Base-by-base conservation (phyloP, 1,284 basidiomycete species). In the Anthracocystis setariae region DNA sequence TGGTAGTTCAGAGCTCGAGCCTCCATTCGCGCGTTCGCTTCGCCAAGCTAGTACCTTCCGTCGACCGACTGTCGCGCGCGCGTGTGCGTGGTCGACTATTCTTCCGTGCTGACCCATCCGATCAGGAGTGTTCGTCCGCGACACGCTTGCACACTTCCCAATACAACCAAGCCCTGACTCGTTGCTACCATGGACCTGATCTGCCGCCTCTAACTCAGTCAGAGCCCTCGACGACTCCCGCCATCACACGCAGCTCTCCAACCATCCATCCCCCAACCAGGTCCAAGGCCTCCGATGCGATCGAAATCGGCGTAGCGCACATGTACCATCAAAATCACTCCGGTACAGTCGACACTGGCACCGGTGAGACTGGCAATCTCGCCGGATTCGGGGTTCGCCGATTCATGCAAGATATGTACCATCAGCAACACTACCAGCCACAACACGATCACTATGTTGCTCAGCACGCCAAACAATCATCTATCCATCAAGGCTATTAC, bases 371-470 rank as follows among this genome's bases (percentile, higher is more conserved):
- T 13, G 66, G 46, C 32, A 73, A 73, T 44, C 32, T 69, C n/a
- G 71, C 71, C 17, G 71, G 71, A 18, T 69, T 73, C n/a, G 71
- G 71, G 2, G 60, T 60, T 25, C 53, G 60, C 9, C 57, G 62
- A 15, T 73, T 73, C 59, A 57, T 56, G 51, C 57, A 61, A 43
- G 66, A 65, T 46, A 51, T 62, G 57, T 71, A 59, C 46, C 57
- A 57, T 8, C 67, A 48, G 37, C 25, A 43, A 5, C 20, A 15
- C 18, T 20, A 48, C 20, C 49, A 27, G 10, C n/a, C 44, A n/a
- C 39, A 56, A 8, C 20, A 40, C 45, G 10, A 21, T 1, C 57
- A 58, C 23, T 33, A 40, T 5, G 29, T 12, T 20, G 20, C 58
- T 38, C 21, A 44, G n/a, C 12, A 27, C 23, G 20, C 7, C 21